phyloP scores from a whole-genome alignment of 805 yeast species.

The Sugiyamaella mastotermitis region DNA sequence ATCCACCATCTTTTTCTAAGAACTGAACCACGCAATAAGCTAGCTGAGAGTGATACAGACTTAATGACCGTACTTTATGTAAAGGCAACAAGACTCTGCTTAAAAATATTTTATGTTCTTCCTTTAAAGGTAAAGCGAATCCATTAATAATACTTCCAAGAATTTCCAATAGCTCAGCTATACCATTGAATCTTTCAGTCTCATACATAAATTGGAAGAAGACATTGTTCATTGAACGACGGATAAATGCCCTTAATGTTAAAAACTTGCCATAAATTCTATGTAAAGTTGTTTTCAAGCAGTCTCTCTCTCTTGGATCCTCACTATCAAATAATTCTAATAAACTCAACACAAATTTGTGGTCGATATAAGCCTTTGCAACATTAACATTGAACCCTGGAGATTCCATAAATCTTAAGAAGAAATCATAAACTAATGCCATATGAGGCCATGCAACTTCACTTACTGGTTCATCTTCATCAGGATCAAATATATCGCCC shows the following conservation, averaged over 20 bases:
- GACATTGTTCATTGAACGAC: conserved; percentile 87
- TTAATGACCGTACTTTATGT: conserved; percentile 84
- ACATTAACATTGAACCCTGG: conserved; percentile 90
- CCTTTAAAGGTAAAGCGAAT: conserved; percentile 93
- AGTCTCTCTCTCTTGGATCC: conserved; percentile 94
- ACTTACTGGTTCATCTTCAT: conserved; percentile 95
- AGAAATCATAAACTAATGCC: conserved; percentile 94
- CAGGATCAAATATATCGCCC: conserved; percentile 95
- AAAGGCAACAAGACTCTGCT: conserved; percentile 83
- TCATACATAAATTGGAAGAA: conserved; percentile 91
- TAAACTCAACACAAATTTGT: conserved; percentile 71
- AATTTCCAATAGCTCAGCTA: conserved; percentile 90
- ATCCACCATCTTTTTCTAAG: conserved; percentile 83
- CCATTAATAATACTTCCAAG: conserved; percentile 96
- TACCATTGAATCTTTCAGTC: conserved; percentile 92
- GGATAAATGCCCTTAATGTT: conserved; percentile 80
- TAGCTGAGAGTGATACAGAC: conserved; percentile 91
- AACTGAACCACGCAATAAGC: conserved; percentile 97
- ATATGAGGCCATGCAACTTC: conserved; percentile 99
- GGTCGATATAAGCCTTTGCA: conserved; percentile 93
- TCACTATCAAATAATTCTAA: conserved; percentile 92
- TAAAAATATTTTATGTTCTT: conserved; percentile 89
- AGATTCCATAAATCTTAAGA: conserved; percentile 84
- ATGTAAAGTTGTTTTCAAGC: conserved; percentile 89
- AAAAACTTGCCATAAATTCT: conserved; percentile 94